These are phyloP conservation scores for Wickerhamomyces chambardii DNA, from an alignment of 805 yeast genomes.

Conservation along the genomic window DNA sequence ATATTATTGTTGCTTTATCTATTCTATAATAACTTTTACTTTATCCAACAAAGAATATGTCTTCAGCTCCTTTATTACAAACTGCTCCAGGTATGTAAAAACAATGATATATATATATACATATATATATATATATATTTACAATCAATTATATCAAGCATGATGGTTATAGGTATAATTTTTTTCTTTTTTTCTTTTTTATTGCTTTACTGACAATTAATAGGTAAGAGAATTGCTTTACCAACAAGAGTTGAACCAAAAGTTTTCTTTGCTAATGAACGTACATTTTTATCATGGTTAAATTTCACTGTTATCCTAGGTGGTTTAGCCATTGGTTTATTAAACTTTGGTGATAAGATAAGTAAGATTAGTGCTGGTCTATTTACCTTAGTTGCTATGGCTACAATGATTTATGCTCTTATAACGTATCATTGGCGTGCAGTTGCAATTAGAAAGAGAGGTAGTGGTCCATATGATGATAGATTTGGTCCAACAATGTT, in stretches of 20 bases:
- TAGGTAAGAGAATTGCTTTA: slow-evolving; percentile 85
- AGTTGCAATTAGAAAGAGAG: slow-evolving; percentile 94
- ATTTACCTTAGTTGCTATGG: slow-evolving; percentile 95
- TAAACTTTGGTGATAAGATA: slow-evolving; percentile 91
- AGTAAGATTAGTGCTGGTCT: slow-evolving; percentile 91
- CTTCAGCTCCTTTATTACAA: slow-evolving; percentile 66
- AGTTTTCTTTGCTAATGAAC: slow-evolving; percentile 97
- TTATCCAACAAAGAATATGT: no score
- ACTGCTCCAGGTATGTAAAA: slow-evolving; percentile 48
- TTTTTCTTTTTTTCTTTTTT: background rate
- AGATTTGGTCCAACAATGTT: slow-evolving; percentile 97
- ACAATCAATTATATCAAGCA: no score
- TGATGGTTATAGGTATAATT: no score
- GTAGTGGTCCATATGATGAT: slow-evolving; percentile 99
- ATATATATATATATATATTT: no score
- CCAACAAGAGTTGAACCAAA: slow-evolving; percentile 99
- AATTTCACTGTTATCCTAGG: slow-evolving; percentile 98
- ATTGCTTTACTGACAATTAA: no score
- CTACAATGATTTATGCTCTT: slow-evolving; percentile 93
- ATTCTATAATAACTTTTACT: no score
- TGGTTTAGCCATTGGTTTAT: slow-evolving; percentile 89
- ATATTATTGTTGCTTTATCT: no score
- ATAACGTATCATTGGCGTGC: slow-evolving; percentile 99
- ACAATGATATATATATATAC: background rate
- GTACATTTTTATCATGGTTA: slow-evolving; percentile 97